Base-by-base conservation (phyloP, 768 basidiomycete species). In the Mycena galopus region DNA sequence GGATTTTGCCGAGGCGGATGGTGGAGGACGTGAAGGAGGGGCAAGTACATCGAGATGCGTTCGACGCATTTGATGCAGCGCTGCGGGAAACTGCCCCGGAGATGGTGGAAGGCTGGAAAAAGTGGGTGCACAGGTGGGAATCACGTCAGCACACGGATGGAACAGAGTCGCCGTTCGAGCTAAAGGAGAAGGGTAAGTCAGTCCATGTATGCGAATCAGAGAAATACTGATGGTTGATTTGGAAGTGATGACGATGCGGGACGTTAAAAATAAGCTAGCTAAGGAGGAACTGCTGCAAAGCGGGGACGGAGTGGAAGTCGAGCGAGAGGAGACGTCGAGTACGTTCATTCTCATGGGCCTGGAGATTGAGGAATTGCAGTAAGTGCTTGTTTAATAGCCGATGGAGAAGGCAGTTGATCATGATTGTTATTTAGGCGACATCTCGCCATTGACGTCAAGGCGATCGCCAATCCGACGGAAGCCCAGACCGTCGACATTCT, bases 301-400 rank as follows among this genome's bases (percentile, higher is more conserved):
- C 27, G 64, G 64, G 17, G 64, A 55, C 35, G 64, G 64, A 3
- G 64, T 29, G 0, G 64, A 65, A 27, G 64, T 65, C 0, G 64
- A 65, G 53, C 64, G 53, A 3, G 64, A 65, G n/a, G 64, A 65
- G 6, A 65, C 64, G 16, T 53, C 53, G 2, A 65, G 51, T 17
- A 65, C 53, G 12, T 65, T 65, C 53, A 37, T 37, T 37, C 35
- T 37, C 35, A 37, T 37, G 35, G 35, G 35, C 35, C 35, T 37
- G 21, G 62, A 42, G 14, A 65, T 65, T 10, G 64, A 65, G 37
- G 64, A 65, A 14, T 55, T 37, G 0, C 64, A 65, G 64, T 65
- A 9, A 39, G 64, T 55, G 0, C 35, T 27, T 55, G 23, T 19
- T 14, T 21, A 16, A 23, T 19, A 12, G 6, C 17, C 12, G 53